Evolutionary conservation across 176 grass and related monocot genomes (phyloP).

Genomic region (Cenchrus fungigraminus): DNA sequence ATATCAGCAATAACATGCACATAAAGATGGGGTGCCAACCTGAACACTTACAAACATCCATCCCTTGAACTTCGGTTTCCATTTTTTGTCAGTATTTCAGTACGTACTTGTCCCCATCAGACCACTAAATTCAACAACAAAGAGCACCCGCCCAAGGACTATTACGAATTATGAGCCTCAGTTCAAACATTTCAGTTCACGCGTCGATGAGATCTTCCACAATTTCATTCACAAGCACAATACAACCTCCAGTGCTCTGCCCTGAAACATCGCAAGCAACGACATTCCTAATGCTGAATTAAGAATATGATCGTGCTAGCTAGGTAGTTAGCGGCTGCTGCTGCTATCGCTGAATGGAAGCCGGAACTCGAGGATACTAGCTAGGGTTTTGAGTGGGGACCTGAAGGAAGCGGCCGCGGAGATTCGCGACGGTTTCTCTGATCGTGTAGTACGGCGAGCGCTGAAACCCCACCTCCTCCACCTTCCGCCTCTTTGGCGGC

Average conservation of each 20-base stretch:
- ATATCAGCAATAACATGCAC: not conserved
- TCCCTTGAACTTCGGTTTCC: not conserved
- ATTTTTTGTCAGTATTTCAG: not conserved
- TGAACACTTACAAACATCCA: not conserved
- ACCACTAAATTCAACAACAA: conserved; percentile 8
- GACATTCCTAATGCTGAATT: not conserved
- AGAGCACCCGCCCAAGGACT: not conserved
- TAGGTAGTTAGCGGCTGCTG: not conserved
- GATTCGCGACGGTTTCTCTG: conserved; percentile 42
- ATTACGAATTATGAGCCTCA: conserved; percentile 12
- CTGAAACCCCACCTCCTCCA: conserved; percentile 51
- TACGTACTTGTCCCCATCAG: not conserved
- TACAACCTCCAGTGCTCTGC: not conserved
- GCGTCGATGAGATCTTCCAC: not conserved
- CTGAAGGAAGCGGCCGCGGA: conserved; percentile 52
- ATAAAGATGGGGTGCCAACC: not conserved
- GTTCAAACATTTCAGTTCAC: not conserved
- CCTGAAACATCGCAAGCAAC: conserved; percentile 27
- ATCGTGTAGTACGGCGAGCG: conserved; percentile 53
- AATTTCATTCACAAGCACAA: conserved; percentile 6
- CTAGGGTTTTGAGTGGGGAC: conserved; percentile 44
- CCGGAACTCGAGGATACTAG: not conserved
- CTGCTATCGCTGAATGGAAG: conserved; percentile 1
- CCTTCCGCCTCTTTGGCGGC: conserved; percentile 34
- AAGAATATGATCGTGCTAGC: not conserved